Conservation (phyloP, 164 flowering plant species). For the Platanus orientalis region DNA sequence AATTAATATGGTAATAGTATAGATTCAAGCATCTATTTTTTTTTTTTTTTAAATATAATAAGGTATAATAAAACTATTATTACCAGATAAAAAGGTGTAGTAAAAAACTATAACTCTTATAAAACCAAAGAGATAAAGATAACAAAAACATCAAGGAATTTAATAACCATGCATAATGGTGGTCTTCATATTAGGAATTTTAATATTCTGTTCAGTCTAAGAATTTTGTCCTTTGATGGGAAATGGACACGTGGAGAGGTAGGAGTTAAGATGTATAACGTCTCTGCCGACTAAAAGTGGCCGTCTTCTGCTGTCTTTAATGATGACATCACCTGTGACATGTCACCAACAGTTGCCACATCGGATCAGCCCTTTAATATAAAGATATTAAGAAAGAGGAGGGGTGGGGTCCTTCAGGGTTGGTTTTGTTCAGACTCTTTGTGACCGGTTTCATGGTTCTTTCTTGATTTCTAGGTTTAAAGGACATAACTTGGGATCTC, state of each 20-base stretch:
- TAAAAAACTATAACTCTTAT: too few species aligned
- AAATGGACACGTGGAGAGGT: background rate
- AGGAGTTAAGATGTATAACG: conserved; percentile 6
- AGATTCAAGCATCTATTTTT: too few species aligned
- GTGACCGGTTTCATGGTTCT: conserved; percentile 6
- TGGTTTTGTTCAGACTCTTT: background rate
- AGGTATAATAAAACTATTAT: too few species aligned
- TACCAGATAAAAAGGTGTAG: too few species aligned
- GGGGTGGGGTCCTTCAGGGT: background rate
- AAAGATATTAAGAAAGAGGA: background rate
- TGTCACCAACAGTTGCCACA: background rate
- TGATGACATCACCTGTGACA: background rate
- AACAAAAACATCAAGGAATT: too few species aligned
- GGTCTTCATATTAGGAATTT: background rate
- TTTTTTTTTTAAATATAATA: too few species aligned
- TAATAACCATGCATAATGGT: too few species aligned
- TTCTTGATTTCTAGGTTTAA: background rate
- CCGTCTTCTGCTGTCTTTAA: conserved; percentile 3
- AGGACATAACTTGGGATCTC: too few species aligned
- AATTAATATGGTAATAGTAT: too few species aligned
- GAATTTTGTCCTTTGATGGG: background rate
- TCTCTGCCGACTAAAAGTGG: too few species aligned
- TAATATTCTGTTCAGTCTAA: background rate
- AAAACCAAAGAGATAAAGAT: too few species aligned
- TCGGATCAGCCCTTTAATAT: background rate